Conservation (phyloP, 2,329 filamentous ascomycete species). For the Fonsecaea multimorphosa region DNA sequence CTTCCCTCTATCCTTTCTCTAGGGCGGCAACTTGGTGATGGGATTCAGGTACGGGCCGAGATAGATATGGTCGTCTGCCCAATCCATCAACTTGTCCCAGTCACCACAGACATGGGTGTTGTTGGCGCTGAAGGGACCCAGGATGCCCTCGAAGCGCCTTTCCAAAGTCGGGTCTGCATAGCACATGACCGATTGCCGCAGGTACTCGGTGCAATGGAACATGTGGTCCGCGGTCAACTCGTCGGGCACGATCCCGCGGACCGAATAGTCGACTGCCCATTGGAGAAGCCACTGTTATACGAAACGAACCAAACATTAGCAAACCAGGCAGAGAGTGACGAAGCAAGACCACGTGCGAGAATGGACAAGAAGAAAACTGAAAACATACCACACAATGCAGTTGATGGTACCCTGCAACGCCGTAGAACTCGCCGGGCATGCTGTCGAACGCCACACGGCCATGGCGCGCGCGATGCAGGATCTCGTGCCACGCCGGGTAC, state of each 20-base stretch:
- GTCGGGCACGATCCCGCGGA: conserved; percentile 7
- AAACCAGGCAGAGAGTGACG: too few relatives aligned
- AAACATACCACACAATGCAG: conserved; percentile 13
- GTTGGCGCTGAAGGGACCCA: conserved; percentile 10
- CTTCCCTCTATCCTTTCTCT: not conserved
- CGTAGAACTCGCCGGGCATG: conserved; percentile 10
- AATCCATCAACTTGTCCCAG: conserved; percentile 18
- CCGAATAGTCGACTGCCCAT: conserved; percentile 4
- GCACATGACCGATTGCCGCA: conserved; percentile 15
- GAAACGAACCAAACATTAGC: not conserved
- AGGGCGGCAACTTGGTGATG: conserved; percentile 6
- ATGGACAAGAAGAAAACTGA: not conserved
- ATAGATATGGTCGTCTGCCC: conserved; percentile 15
- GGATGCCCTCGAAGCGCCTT: conserved; percentile 6
- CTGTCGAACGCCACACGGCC: conserved; percentile 11
- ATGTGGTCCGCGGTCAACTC: conserved; percentile 13
- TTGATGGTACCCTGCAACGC: conserved; percentile 14
- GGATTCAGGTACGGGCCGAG: conserved; percentile 13
- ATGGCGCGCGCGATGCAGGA: conserved; percentile 8
- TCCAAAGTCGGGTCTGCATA: conserved; percentile 11
- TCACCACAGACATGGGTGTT: conserved; percentile 16
- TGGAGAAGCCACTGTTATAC: conserved; percentile 9
- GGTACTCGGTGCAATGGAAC: conserved; percentile 15
- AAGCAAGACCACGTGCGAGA: not conserved
- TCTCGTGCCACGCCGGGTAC: conserved; percentile 12